Conservation (phyloP, 176 grass and related monocot species). For the Tillandsia fasciculata region DNA sequence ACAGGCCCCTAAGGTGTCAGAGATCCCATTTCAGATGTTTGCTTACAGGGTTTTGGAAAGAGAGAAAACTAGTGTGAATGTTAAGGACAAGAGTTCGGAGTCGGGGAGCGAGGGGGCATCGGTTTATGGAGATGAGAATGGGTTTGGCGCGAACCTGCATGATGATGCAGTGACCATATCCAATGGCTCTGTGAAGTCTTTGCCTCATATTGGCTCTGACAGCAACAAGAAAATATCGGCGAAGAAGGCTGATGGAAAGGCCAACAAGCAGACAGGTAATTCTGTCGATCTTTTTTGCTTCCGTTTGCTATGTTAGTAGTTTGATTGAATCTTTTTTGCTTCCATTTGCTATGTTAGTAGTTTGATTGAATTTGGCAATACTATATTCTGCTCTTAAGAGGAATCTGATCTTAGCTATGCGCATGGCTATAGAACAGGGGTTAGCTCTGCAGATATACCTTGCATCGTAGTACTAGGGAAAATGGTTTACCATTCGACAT, state of each 20-base stretch:
- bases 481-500: too few relatives aligned
- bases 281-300: background rate
- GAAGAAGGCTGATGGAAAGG: constrained; percentile 38
- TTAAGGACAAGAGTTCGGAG: constrained; percentile 43
- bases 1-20: constrained; percentile 25
- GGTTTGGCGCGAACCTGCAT: constrained; percentile 7
- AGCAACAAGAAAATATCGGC: constrained; percentile 18
- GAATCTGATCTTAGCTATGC: too few relatives aligned
- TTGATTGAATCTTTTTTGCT: background rate
- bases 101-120: constrained; percentile 55
- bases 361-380: too few relatives aligned
- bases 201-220: constrained; percentile 25
- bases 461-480: too few relatives aligned
- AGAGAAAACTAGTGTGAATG: constrained; percentile 29
- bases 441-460: too few relatives aligned
- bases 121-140: constrained; percentile 60
- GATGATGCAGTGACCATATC: constrained; percentile 31
- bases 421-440: too few relatives aligned
- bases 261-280: constrained; percentile 37
- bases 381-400: too few relatives aligned
- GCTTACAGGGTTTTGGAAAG: constrained; percentile 66
- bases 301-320: too few relatives aligned
- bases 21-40: constrained; percentile 93
- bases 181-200: constrained; percentile 18
- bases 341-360: too few relatives aligned